These are phyloP conservation scores for Cystobasidium sp. DNA, from an alignment of 1,284 basidiomycete genomes.

Conservation along the genomic window DNA sequence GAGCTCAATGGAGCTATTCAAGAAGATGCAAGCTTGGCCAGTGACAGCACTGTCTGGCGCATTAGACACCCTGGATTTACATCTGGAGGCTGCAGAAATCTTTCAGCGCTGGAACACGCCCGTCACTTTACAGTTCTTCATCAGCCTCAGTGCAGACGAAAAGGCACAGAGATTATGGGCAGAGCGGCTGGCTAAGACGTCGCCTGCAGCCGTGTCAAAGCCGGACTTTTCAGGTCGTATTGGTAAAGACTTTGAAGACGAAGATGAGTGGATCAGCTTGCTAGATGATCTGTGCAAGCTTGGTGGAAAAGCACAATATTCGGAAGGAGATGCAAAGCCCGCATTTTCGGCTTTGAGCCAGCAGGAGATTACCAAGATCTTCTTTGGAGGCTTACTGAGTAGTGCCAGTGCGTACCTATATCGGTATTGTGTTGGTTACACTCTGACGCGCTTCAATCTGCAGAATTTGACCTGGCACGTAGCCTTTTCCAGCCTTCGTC, in stretches of 20 bases:
- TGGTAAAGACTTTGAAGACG: constrained; percentile 62
- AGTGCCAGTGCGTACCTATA: constrained; percentile 74
- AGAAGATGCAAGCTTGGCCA: neutral
- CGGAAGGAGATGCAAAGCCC: constrained; percentile 60
- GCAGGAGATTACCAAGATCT: constrained; percentile 75
- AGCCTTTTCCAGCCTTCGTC: constrained; percentile 66
- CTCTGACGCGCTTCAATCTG: neutral
- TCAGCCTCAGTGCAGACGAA: constrained; percentile 61
- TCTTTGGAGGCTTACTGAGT: constrained; percentile 78
- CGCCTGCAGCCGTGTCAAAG: constrained; percentile 59
- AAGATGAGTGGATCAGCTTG: constrained; percentile 80
- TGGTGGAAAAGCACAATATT: constrained; percentile 63
- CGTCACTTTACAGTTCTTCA: constrained; percentile 78
- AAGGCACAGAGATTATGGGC: constrained; percentile 38
- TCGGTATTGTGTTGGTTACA: constrained; percentile 24
- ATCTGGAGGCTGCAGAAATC: constrained; percentile 90
- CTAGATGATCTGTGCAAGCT: constrained; percentile 87
- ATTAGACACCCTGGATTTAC: constrained; percentile 86
- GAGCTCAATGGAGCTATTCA: constrained; percentile 64
- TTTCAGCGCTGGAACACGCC: constrained; percentile 81
- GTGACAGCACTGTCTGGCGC: constrained; percentile 73
- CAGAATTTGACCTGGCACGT: constrained; percentile 80
- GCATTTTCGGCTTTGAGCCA: constrained; percentile 76
- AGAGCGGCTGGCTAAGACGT: constrained; percentile 38
- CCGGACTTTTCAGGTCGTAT: constrained; percentile 48